These are phyloP conservation scores for Aspergillus bertholletiae DNA, from an alignment of 495 filamentous ascomycete species.

Conservation along the genomic window DNA sequence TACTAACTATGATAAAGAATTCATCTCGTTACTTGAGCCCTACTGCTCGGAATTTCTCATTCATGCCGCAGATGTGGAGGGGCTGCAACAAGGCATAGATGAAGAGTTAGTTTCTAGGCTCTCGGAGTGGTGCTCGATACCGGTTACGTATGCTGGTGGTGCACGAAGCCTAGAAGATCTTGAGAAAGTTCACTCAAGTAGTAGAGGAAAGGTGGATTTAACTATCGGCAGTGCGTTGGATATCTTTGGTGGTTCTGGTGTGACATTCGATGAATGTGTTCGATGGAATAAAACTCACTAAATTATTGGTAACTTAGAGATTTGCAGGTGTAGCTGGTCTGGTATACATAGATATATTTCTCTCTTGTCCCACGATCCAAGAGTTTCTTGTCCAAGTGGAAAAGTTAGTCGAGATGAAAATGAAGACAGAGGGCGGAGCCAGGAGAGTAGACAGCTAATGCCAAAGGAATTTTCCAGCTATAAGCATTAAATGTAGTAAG, in stretches of 20 bases:
- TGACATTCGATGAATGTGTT: slow-evolving; percentile 84
- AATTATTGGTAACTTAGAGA: neutral
- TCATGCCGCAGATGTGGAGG: slow-evolving; percentile 98
- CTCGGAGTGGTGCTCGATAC: slow-evolving; percentile 81
- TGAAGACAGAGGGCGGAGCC: no score
- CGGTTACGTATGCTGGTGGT: slow-evolving; percentile 94
- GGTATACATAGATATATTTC: neutral
- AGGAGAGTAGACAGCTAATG: no score
- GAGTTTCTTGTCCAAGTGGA: no score
- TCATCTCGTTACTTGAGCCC: slow-evolving; percentile 73
- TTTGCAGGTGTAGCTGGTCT: neutral
- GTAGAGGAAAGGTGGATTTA: slow-evolving; percentile 78
- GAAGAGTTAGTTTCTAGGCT: slow-evolving; percentile 73
- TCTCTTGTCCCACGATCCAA: no score
- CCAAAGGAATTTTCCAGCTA: neutral
- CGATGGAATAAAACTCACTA: slow-evolving; percentile 66
- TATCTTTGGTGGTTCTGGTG: slow-evolving; percentile 85
- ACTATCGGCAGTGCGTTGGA: slow-evolving; percentile 96
- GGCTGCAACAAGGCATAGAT: slow-evolving; percentile 86
- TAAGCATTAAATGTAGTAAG: no score
- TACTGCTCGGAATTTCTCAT: slow-evolving; percentile 96
- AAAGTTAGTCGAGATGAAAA: no score
- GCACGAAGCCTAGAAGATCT: slow-evolving; percentile 78
- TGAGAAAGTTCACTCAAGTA: slow-evolving; percentile 71
- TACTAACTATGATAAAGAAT: slow-evolving; percentile 48